phyloP scores from a whole-genome alignment of 2,329 filamentous ascomycete genomes.

The Aspergillus luchuensis region DNA sequence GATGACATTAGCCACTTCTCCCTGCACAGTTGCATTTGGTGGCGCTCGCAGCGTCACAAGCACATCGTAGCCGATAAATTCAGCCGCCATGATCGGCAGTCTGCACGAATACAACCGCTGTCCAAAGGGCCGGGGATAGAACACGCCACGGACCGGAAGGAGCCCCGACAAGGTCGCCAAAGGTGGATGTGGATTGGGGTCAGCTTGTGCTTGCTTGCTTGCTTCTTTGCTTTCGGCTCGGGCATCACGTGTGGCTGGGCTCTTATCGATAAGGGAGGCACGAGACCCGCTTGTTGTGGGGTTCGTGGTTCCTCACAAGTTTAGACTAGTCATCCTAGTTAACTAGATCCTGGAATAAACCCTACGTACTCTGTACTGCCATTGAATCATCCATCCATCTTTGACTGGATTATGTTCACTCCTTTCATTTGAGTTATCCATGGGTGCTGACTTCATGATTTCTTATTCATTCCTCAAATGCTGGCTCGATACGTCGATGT shows the following conservation, averaged over 20 bases:
- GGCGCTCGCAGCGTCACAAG: constrained; percentile 70
- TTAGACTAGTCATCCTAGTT: too few relatives aligned
- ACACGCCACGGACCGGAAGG: constrained; percentile 10
- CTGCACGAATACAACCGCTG: background rate
- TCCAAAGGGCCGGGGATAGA: background rate
- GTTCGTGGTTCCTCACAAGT: background rate
- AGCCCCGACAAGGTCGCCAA: background rate
- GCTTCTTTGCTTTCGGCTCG: constrained; percentile 10
- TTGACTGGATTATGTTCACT: too few relatives aligned
- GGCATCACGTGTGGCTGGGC: constrained; percentile 25
- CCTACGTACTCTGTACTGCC: too few relatives aligned
- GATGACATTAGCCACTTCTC: constrained; percentile 70
- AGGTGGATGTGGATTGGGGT: constrained; percentile 4
- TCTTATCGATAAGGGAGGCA: constrained; percentile 29
- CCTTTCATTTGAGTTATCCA: too few relatives aligned
- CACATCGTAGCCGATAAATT: constrained; percentile 77
- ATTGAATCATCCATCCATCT: too few relatives aligned
- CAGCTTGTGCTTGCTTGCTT: constrained; percentile 17
- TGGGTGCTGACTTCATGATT: too few relatives aligned
- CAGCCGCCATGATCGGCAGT: constrained; percentile 59
- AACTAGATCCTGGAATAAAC: too few relatives aligned
- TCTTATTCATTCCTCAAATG: too few relatives aligned
- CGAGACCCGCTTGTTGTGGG: constrained; percentile 11
- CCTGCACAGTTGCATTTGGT: constrained; percentile 65
- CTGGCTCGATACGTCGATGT: too few relatives aligned